Conservation (phyloP, 2,329 filamentous ascomycete species). For the Scytalidium sp. region DNA sequence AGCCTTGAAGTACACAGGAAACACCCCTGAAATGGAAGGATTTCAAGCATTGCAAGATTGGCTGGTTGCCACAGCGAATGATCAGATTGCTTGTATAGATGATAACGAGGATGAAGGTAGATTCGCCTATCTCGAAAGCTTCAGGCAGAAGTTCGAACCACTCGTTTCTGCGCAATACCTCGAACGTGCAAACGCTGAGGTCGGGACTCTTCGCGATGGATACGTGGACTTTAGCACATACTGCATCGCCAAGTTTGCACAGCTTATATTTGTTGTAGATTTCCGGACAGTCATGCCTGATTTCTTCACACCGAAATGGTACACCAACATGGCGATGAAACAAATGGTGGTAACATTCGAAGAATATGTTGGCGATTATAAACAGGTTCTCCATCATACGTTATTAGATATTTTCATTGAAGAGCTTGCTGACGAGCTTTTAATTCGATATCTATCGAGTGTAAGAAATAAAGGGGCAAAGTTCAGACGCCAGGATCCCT, state of each 20-base stretch:
- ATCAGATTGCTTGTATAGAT: constrained; percentile 97
- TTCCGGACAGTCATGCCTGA: constrained; percentile 79
- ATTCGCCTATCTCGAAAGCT: constrained; percentile 79
- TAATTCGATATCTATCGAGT: constrained; percentile 77
- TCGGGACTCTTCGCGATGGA: constrained; percentile 76
- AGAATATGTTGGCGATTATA: constrained; percentile 90
- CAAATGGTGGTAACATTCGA: constrained; percentile 94
- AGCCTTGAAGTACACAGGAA: constrained; percentile 66
- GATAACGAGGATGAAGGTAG: constrained; percentile 77
- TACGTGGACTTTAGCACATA: constrained; percentile 95
- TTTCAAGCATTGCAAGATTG: constrained; percentile 88
- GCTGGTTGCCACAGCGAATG: constrained; percentile 95
- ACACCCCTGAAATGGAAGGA: constrained; percentile 55
- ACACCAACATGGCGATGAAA: constrained; percentile 80
- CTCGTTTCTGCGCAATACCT: constrained; percentile 79
- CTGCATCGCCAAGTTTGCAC: constrained; percentile 84
- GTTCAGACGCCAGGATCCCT: constrained; percentile 83
- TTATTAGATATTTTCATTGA: constrained; percentile 90
- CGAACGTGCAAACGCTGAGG: constrained; percentile 68
- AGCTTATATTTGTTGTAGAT: constrained; percentile 86
- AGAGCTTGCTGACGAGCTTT: constrained; percentile 87
- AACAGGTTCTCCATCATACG: constrained; percentile 77
- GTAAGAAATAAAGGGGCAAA: constrained; percentile 89
- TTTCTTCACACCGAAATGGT: constrained; percentile 92
- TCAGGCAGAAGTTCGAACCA: constrained; percentile 78